A percentile compares a stretch with the other conserved stretches of the same genome.
Conservation (phyloP, 371 early-diverging fungal genomes). For the Mucor plumbeus region DNA sequence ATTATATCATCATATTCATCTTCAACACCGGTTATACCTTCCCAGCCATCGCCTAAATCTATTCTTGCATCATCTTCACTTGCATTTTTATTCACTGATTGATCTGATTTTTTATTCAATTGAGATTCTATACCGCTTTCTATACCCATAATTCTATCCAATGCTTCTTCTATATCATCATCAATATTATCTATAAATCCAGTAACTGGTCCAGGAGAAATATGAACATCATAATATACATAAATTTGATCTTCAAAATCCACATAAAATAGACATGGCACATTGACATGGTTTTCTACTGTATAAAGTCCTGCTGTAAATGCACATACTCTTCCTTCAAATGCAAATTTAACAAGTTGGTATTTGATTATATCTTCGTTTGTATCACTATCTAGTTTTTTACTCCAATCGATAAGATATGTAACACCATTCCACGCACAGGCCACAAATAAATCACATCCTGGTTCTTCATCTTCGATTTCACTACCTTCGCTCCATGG, state of each 20-base stretch:
- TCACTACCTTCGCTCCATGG: conserved; percentile 36
- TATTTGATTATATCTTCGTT: conserved; percentile 47
- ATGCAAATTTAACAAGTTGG: conserved; percentile 76
- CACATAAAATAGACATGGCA: conserved; percentile 82
- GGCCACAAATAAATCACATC: conserved; percentile 75
- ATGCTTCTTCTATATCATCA: conserved; percentile 52
- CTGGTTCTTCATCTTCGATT: conserved; percentile 30
- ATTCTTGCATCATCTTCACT: conserved; percentile 30
- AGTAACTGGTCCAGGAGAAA: conserved; percentile 52
- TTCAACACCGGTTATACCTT: conserved; percentile 38
- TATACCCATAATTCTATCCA: conserved; percentile 46
- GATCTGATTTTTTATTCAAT: neutral
- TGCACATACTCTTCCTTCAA: conserved; percentile 81
- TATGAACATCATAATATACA: conserved; percentile 75
- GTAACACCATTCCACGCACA: conserved; percentile 85
- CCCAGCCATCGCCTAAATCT: conserved; percentile 56
- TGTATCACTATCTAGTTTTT: conserved; percentile 23
- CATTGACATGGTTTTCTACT: conserved; percentile 68
- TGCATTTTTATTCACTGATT: neutral
- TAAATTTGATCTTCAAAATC: conserved; percentile 85
- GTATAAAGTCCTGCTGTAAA: conserved; percentile 81
- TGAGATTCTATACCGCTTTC: conserved; percentile 40
- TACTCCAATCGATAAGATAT: conserved; percentile 69
- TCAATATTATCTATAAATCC: conserved; percentile 54
- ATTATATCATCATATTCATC: conserved; percentile 16